Evolutionary conservation across 768 basidiomycete species (phyloP), one percentile per base, ranked within the genome.

Genomic region (Butyriboletus loyo): DNA sequence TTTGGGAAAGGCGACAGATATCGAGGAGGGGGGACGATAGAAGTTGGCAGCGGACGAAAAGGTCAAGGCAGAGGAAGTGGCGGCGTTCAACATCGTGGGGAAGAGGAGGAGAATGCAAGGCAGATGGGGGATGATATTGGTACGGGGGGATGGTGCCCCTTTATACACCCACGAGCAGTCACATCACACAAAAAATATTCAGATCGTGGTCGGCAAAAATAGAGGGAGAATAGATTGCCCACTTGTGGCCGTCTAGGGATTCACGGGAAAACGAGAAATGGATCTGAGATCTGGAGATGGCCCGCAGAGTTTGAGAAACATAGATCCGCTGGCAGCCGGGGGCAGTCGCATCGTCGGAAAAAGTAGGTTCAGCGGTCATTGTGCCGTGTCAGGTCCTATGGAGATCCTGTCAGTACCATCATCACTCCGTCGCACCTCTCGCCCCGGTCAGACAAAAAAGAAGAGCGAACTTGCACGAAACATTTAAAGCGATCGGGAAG

Each of bases 181-280:
- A 51, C 52, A 65, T 54, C 51, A 56, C 48, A 56, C 55, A 58
- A 56, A 65, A 64, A 66, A 39, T 64, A 66, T 57, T 67, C 51
- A 53, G 65, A 65, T 54, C 17, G 48, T 38, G 41, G 51, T 56
- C 61, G 67, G 65, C 54, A 58, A 64, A 64, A 71, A 70, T 67
- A 60, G 66, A 72, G 54, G 67, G 56, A 47, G 57, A 53, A 58
- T 56, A 64, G 64, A 63, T 67, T 71, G 56, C 67, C 65, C 69
- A 56, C 59, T 58, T 62, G 57, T 57, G 54, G 24, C 61, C 59
- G 60, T 68, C 53, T 34, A 63, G 62, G 60, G 68, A 71, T 69
- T 69, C 68, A 61, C 69, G 68, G 64, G 67, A 71, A 66, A 64
- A 54, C 50, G 52, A 44, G 46, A 44, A 44, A 45, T 49, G 52